Evolutionary conservation across 208 protist genomes (phyloP).

Genomic region (Wallacemonas sp.): DNA sequence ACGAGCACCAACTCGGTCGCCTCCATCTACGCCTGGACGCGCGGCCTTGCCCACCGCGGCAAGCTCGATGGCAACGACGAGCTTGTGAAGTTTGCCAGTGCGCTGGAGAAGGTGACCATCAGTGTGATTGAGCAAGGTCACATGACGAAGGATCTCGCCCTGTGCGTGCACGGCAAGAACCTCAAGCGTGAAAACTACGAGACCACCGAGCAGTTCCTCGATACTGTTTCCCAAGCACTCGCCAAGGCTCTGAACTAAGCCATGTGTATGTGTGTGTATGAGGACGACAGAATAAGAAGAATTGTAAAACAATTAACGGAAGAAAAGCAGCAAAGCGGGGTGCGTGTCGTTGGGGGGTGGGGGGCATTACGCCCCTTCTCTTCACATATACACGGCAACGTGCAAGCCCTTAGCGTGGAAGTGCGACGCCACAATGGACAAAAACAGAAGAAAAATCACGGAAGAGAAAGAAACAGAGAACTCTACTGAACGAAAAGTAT

Average conservation of each 20-base stretch:
- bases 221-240: slow-evolving; percentile 71
- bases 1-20: slow-evolving; percentile 98
- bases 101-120: slow-evolving; percentile 92
- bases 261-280: too few species aligned
- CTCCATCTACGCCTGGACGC: slow-evolving; percentile 98
- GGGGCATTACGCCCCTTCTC: too few species aligned
- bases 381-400: not conserved
- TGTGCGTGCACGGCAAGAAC: slow-evolving; percentile 90
- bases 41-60: slow-evolving; percentile 94
- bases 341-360: not conserved
- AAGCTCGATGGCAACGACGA: slow-evolving; percentile 95
- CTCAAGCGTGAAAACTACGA: slow-evolving; percentile 87
- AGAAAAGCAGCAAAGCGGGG: slow-evolving; percentile 1
- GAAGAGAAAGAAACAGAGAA: too few species aligned
- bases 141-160: slow-evolving; percentile 98
- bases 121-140: slow-evolving; percentile 91
- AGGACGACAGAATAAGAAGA: too few species aligned
- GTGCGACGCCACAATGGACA: too few species aligned
- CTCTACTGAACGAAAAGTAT: too few species aligned
- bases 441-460: too few species aligned
- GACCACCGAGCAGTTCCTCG: slow-evolving; percentile 88
- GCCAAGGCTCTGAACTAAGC: slow-evolving; percentile 44
- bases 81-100: slow-evolving; percentile 84
- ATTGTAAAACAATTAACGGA: not conserved
- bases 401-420: not conserved